phyloP scores from a whole-genome alignment of 192 early-diverging fungal genomes.

The Coemansia sp. region DNA sequence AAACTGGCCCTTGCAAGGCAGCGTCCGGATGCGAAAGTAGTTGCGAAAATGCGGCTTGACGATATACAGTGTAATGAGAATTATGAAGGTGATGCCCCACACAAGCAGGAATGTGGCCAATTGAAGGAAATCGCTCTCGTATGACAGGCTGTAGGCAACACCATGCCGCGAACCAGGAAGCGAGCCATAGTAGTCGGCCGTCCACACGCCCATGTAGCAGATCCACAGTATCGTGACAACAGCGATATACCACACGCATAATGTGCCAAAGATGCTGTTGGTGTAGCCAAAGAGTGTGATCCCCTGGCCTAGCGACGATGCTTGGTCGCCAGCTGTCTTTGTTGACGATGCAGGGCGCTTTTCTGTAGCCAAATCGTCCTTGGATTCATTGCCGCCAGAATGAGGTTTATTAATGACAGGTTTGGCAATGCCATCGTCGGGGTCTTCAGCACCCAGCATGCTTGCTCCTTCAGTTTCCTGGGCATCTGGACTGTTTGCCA shows the following conservation, averaged over 20 bases:
- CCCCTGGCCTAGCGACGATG: constrained; percentile 2
- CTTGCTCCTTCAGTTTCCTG: not conserved
- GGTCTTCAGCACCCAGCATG: not conserved
- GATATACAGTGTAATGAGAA: constrained; percentile 47
- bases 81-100: constrained; percentile 53
- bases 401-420: not conserved
- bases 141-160: constrained; percentile 60
- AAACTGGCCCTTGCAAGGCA: constrained; percentile 40
- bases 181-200: constrained; percentile 60
- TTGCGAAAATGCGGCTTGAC: constrained; percentile 59
- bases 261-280: constrained; percentile 45
- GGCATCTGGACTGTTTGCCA: not conserved
- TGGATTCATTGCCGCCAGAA: not conserved
- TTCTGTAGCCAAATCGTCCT: not conserved
- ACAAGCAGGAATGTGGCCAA: constrained; percentile 50
- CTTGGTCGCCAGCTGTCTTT: not conserved
- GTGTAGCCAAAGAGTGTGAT: constrained; percentile 39
- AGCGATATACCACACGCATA: constrained; percentile 35
- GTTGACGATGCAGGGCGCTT: constrained; percentile 9
- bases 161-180: constrained; percentile 41
- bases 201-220: constrained; percentile 51
- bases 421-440: not conserved
- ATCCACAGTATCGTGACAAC: constrained; percentile 46
- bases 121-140: constrained; percentile 55
- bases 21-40: constrained; percentile 65